phyloP scores from a whole-genome alignment of 305 asterid species.

The Striga hermonthica region DNA sequence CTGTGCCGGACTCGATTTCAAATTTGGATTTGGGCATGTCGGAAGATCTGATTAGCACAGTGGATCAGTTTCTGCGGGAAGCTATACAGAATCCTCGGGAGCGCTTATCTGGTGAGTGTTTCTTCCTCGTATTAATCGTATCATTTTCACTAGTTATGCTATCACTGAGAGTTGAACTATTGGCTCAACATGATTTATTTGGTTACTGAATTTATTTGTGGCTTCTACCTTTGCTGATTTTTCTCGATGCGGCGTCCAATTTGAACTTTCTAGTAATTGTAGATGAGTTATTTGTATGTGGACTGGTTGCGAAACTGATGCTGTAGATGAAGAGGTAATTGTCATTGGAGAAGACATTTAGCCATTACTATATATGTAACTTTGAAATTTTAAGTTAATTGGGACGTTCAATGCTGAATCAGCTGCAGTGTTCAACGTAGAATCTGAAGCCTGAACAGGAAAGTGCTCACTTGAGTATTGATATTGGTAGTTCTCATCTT shows the following conservation, averaged over 20 bases:
- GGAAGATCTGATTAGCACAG: constrained; percentile 65
- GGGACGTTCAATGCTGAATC: neutral
- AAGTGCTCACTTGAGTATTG: too few species aligned
- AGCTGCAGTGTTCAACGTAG: neutral
- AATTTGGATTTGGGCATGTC: constrained; percentile 34
- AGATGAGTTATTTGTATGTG: neutral
- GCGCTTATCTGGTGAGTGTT: constrained; percentile 80
- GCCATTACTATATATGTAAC: neutral
- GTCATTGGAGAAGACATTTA: neutral
- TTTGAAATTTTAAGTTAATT: neutral
- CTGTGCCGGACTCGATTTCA: neutral
- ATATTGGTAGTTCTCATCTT: too few species aligned
- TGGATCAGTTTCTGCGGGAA: constrained; percentile 90
- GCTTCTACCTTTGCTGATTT: neutral
- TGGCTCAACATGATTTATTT: neutral
- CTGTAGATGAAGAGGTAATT: too few species aligned
- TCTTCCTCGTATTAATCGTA: too few species aligned
- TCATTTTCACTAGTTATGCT: neutral
- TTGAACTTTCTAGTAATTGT: neutral
- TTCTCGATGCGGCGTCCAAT: too few species aligned
- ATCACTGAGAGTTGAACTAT: neutral
- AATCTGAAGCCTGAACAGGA: too few species aligned
- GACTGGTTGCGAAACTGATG: neutral
- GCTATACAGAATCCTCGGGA: constrained; percentile 98
- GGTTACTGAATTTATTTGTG: neutral